Percentiles rank a stretch among this genome's conserved stretches.
These are phyloP conservation scores for Escovopsis sp. DNA, from an alignment of 2,329 filamentous ascomycete species.

Conservation along the genomic window DNA sequence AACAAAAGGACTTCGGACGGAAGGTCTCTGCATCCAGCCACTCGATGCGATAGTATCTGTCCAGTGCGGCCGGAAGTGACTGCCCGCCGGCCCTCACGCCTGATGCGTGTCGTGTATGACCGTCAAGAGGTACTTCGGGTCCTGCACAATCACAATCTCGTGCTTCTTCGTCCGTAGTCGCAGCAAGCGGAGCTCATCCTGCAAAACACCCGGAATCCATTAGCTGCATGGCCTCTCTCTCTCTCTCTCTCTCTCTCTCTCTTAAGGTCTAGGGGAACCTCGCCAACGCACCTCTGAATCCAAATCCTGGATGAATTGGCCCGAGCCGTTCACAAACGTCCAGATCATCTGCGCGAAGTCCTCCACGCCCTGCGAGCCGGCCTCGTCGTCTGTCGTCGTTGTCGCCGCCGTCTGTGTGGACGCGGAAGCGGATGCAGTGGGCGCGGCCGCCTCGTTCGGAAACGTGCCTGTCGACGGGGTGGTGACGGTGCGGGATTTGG, in stretches of 20 bases:
- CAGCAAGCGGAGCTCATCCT: constrained; percentile 65
- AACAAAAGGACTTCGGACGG: no score
- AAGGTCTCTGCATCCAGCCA: no score
- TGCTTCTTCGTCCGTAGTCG: constrained; percentile 71
- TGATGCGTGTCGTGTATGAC: constrained; percentile 62
- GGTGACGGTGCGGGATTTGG: constrained; percentile 20
- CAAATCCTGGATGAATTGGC: constrained; percentile 53
- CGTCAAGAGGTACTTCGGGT: constrained; percentile 62
- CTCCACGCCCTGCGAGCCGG: constrained; percentile 45
- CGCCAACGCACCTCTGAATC: constrained; percentile 46
- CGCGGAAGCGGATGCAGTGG: constrained; percentile 10
- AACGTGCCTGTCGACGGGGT: constrained; percentile 22
- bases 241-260: no score
- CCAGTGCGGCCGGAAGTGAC: not conserved
- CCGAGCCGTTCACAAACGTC: constrained; percentile 56
- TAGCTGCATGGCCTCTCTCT: not conserved
- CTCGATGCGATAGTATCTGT: no score
- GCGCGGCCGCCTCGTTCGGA: constrained; percentile 26
- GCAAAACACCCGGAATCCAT: not conserved
- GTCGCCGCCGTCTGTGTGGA: constrained; percentile 19
- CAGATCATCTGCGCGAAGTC: constrained; percentile 64
- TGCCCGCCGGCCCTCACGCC: not conserved
- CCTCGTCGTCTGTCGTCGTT: constrained; percentile 31
- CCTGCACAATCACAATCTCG: constrained; percentile 71
- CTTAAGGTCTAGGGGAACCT: not conserved